These are phyloP conservation scores for Furcasterigmium furcatum DNA, from an alignment of 2,329 filamentous ascomycete genomes.

Conservation along the genomic window DNA sequence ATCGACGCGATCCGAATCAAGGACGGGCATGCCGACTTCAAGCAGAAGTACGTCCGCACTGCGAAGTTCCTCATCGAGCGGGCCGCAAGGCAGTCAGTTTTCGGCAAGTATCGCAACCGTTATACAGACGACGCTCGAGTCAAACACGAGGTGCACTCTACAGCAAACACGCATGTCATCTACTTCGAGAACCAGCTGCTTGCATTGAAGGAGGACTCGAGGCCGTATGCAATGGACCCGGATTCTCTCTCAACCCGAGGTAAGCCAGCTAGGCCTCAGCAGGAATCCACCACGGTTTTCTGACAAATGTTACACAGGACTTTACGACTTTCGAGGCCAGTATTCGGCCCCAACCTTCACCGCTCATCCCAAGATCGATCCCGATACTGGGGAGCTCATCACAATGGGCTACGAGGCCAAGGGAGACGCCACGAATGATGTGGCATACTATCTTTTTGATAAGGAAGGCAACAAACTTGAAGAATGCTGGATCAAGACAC, in stretches of 20 bases:
- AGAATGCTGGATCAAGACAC: slow-evolving; percentile 27
- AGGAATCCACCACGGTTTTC: too few species aligned
- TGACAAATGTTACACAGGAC: too few species aligned
- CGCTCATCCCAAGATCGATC: slow-evolving; percentile 39
- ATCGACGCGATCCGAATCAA: slow-evolving; percentile 31
- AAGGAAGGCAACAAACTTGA: slow-evolving; percentile 24
- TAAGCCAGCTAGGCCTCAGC: too few species aligned
- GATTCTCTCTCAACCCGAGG: background rate
- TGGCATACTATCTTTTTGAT: slow-evolving; percentile 28
- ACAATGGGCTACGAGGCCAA: slow-evolving; percentile 38
- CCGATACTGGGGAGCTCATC: slow-evolving; percentile 33
- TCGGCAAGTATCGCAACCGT: slow-evolving; percentile 35
- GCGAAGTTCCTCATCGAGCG: slow-evolving; percentile 34
- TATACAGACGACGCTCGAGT: slow-evolving; percentile 30
- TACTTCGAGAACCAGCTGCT: slow-evolving; percentile 44
- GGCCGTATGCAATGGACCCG: slow-evolving; percentile 37
- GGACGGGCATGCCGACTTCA: slow-evolving; percentile 27
- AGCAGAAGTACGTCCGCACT: slow-evolving; percentile 32
- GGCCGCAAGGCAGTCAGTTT: slow-evolving; percentile 26
- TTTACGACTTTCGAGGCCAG: slow-evolving; percentile 38
- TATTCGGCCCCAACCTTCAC: slow-evolving; percentile 32
- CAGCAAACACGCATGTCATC: slow-evolving; percentile 49
- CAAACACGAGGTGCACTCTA: slow-evolving; percentile 26
- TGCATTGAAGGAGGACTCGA: slow-evolving; percentile 43
- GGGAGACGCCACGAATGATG: slow-evolving; percentile 32